Evolutionary conservation across 179 eudicot species (phyloP), one percentile per base, ranked within the genome.

Genomic region (Spinacia oleracea): DNA sequence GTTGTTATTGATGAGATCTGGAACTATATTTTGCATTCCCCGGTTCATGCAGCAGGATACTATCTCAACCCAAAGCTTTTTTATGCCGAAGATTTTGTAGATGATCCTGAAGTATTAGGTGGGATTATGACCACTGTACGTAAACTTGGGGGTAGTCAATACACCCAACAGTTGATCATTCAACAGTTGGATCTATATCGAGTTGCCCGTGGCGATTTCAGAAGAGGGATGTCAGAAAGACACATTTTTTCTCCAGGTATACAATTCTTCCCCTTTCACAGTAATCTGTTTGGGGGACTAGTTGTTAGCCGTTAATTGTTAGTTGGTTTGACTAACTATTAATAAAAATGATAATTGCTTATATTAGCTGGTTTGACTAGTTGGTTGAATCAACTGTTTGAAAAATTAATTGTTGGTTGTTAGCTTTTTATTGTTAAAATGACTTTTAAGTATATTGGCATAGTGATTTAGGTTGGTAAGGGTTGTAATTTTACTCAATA

Each of bases 41-140:
- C 86, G 16, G 84, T 89, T 35, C 91, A 89, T 81, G 80, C 86
- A 2, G 85, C 87, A 7, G 87, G 86, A 7, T 85, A 82, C 64
- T 87, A 34, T 72, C 48, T 80, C 0, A 80, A 80, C 29, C 82
- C 78, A 2, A 74, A 29, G 43, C 66, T 68, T 21, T 64, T 25
- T 25, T 56, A 74, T 25, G 21, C 75, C 21, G 21, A 74, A 27
- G 70, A 74, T 11, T 74, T 80, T 40, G 6, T 0, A 11, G 45
- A 3, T 40, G 78, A 80, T 58, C 0, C 8, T 20, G 82, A 80
- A 74, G 74, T 80, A 1, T 14, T 0, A 2, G 31, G 6, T 3
- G 82, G 82, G 27, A 9, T 80, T 20, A 9, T 53, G 25, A 38
- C 46, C 0, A 42, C 78, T 18, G 15, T 74, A 23, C 15, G 18